Conservation (phyloP, 2,329 filamentous ascomycete species). For the Colletotrichum sublineola region DNA sequence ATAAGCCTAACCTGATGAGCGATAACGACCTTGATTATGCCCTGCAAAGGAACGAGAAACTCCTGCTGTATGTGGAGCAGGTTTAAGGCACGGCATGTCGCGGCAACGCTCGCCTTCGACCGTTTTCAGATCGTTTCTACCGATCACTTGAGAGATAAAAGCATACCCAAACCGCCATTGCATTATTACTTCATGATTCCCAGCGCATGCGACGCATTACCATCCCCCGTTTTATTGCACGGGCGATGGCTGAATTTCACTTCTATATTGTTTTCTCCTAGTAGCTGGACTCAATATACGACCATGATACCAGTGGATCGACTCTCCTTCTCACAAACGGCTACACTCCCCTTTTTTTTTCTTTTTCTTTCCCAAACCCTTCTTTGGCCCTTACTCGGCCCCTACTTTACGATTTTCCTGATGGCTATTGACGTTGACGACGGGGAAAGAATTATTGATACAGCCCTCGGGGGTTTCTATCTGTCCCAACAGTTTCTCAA, state of each 20-base stretch:
- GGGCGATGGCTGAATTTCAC: slow-evolving; percentile 29
- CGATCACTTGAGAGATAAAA: slow-evolving; percentile 25
- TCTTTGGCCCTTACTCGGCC: slow-evolving; percentile 27
- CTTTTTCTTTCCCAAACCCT: background rate
- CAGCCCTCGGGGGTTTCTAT: slow-evolving; percentile 35
- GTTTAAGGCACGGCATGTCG: slow-evolving; percentile 50
- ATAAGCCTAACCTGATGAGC: slow-evolving; percentile 80
- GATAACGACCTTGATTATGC: slow-evolving; percentile 86
- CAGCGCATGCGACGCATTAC: slow-evolving; percentile 41
- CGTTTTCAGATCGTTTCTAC: slow-evolving; percentile 17
- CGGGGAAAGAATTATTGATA: slow-evolving; percentile 35
- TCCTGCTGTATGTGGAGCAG: slow-evolving; percentile 79
- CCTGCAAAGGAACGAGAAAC: slow-evolving; percentile 86
- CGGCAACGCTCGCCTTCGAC: background rate
- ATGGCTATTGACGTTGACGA: slow-evolving; percentile 36
- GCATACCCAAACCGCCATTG: slow-evolving; percentile 37
- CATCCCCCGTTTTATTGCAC: slow-evolving; percentile 28
- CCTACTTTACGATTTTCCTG: slow-evolving; percentile 30
- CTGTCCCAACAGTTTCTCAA: slow-evolving; percentile 32
- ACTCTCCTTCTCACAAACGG: slow-evolving; percentile 32
- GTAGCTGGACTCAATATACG: slow-evolving; percentile 42
- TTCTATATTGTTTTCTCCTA: slow-evolving; percentile 40
- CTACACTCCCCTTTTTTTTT: slow-evolving; percentile 19
- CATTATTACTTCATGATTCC: slow-evolving; percentile 43
- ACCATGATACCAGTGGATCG: slow-evolving; percentile 40